These are phyloP conservation scores for Russula ochroleuca DNA, from an alignment of 768 basidiomycete genomes.

Conservation along the genomic window DNA sequence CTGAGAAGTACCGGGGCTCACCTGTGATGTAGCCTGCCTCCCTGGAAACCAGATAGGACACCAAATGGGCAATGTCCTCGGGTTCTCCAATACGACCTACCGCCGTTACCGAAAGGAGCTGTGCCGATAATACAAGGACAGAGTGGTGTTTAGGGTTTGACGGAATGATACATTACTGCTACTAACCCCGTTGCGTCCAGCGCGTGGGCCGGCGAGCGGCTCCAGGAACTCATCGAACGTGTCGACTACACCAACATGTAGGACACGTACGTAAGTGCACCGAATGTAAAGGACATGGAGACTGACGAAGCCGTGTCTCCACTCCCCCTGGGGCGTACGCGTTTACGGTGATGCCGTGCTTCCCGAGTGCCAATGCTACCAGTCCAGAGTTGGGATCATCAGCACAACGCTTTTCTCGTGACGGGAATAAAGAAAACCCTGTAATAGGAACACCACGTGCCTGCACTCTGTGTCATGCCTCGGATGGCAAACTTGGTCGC, in stretches of 20 bases:
- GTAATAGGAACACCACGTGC: slow-evolving; percentile 9
- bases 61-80: slow-evolving; percentile 27
- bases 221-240: slow-evolving; percentile 12
- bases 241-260: neutral
- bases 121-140: neutral
- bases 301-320: slow-evolving; percentile 25
- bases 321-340: slow-evolving; percentile 29
- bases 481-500: slow-evolving; percentile 29
- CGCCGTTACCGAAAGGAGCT: neutral
- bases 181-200: slow-evolving; percentile 10
- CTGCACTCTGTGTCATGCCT: slow-evolving; percentile 28
- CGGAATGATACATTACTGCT: neutral
- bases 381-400: neutral
- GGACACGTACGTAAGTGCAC: neutral
- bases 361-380: slow-evolving; percentile 25
- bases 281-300: neutral
- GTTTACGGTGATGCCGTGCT: slow-evolving; percentile 29
- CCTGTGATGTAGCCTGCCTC: slow-evolving; percentile 28
- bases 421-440: too few species aligned
- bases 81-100: slow-evolving; percentile 9
- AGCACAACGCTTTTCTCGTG: too few species aligned
- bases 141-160: neutral
- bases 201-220: slow-evolving; percentile 9
- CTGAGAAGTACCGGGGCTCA: neutral
- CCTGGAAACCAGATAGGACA: slow-evolving; percentile 26